phyloP scores from a whole-genome alignment of 441 rosid species.

The Corymbia calophylla region DNA sequence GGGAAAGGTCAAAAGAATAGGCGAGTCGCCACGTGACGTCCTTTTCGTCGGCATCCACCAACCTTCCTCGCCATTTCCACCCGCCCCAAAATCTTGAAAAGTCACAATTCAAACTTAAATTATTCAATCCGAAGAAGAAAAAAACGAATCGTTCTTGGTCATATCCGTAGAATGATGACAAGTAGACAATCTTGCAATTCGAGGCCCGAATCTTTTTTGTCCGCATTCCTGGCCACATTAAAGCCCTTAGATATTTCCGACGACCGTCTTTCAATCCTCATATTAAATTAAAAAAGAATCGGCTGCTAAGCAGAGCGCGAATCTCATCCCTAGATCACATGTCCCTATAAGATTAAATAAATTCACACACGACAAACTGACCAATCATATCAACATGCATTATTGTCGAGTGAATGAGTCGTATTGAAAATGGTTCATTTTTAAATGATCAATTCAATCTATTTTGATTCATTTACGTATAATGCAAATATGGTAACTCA shows the following conservation, averaged over 20 bases:
- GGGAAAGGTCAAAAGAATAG: not conserved
- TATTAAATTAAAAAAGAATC: not conserved
- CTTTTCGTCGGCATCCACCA: not conserved
- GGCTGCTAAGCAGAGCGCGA: not conserved
- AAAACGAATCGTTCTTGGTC: not conserved
- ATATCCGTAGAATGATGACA: rapidly evolving
- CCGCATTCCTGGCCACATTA: not conserved
- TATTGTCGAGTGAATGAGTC: rapidly evolving
- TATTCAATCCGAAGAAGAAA: rapidly evolving
- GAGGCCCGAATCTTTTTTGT: not conserved
- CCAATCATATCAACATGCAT: not conserved
- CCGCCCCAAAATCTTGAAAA: not conserved
- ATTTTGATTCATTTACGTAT: too few relatives aligned
- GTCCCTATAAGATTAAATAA: not conserved
- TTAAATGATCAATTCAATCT: rapidly evolving
- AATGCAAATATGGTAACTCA: too few relatives aligned
- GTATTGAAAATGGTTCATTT: rapidly evolving
- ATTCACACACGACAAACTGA: not conserved
- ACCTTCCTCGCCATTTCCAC: not conserved
- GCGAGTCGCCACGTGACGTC: not conserved
- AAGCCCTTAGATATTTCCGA: not conserved
- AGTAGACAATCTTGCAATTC: rapidly evolving
- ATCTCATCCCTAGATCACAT: not conserved
- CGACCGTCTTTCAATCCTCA: rapidly evolving
- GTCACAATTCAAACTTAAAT: not conserved